Evolutionary conservation across 495 filamentous ascomycete species (phyloP).

Genomic region (Penicillium soppii): DNA sequence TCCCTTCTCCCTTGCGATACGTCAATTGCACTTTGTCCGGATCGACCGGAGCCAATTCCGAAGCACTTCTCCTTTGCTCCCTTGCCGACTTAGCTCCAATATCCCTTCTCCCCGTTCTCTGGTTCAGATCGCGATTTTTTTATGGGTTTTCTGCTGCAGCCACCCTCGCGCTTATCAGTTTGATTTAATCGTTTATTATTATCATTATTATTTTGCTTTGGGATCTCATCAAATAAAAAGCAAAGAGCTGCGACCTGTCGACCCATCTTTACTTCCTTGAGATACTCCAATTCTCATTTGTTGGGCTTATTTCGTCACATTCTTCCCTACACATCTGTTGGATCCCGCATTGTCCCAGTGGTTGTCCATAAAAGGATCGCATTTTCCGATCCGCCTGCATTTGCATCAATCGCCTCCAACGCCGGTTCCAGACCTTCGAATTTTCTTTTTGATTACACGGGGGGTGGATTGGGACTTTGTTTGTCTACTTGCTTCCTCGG

Average conservation of each 20-base stretch:
- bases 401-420: constrained; percentile 29
- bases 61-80: constrained; percentile 40
- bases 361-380: constrained; percentile 38
- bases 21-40: constrained; percentile 28
- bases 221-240: constrained; percentile 30
- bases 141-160: constrained; percentile 28
- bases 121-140: constrained; percentile 36
- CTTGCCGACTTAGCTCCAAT: constrained; percentile 37
- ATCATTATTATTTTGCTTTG: not conserved
- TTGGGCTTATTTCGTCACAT: constrained; percentile 38
- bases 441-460: constrained; percentile 21
- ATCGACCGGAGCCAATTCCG: constrained; percentile 42
- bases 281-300: constrained; percentile 16
- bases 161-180: constrained; percentile 28
- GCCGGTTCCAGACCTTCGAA: constrained; percentile 20
- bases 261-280: constrained; percentile 18
- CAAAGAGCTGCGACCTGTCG: constrained; percentile 32
- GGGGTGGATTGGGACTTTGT: constrained; percentile 29
- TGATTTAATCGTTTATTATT: constrained; percentile 1
- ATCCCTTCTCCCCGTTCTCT: constrained; percentile 32
- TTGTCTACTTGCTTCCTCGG: constrained; percentile 16
- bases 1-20: constrained; percentile 42
- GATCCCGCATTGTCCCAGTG: constrained; percentile 35
- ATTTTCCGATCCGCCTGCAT: constrained; percentile 42
- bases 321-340: constrained; percentile 45